These are phyloP conservation scores for Suillus ampliporus DNA, from an alignment of 768 basidiomycete genomes.

Conservation along the genomic window DNA sequence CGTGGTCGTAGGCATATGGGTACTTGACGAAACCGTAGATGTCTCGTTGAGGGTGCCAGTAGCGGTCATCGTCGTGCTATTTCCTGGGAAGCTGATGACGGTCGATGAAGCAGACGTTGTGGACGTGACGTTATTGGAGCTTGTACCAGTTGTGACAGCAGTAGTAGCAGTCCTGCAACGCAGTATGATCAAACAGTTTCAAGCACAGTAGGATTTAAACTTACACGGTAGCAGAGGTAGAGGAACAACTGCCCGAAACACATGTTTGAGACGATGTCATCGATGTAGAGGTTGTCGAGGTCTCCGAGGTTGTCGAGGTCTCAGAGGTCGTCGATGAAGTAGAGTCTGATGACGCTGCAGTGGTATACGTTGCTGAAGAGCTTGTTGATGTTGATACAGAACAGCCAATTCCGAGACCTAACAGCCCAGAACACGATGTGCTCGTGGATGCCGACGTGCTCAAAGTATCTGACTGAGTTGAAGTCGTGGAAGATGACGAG, in stretches of 20 bases:
- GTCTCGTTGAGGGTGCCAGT: slow-evolving; percentile 11
- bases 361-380: slow-evolving; percentile 4
- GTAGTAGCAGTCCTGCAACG: background rate
- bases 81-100: slow-evolving; percentile 38
- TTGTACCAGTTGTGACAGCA: background rate
- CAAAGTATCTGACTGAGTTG: background rate
- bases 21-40: slow-evolving; percentile 19
- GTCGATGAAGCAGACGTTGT: slow-evolving; percentile 24
- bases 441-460: slow-evolving; percentile 6
- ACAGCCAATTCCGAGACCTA: slow-evolving; percentile 22
- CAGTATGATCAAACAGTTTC: background rate
- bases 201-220: background rate
- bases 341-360: background rate
- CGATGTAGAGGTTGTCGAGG: slow-evolving; percentile 9
- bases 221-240: background rate
- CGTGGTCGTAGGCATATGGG: slow-evolving; percentile 19
- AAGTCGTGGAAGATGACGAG: background rate
- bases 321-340: slow-evolving; percentile 5
- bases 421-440: slow-evolving; percentile 16
- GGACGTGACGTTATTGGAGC: slow-evolving; percentile 5
- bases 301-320: too few relatives aligned
- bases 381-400: slow-evolving; percentile 15
- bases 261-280: background rate
- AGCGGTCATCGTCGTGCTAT: slow-evolving; percentile 17
- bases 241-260: background rate